Evolutionary conservation across 164 flowering plant genomes (phyloP).

Genomic region (Dillenia turbinata): DNA sequence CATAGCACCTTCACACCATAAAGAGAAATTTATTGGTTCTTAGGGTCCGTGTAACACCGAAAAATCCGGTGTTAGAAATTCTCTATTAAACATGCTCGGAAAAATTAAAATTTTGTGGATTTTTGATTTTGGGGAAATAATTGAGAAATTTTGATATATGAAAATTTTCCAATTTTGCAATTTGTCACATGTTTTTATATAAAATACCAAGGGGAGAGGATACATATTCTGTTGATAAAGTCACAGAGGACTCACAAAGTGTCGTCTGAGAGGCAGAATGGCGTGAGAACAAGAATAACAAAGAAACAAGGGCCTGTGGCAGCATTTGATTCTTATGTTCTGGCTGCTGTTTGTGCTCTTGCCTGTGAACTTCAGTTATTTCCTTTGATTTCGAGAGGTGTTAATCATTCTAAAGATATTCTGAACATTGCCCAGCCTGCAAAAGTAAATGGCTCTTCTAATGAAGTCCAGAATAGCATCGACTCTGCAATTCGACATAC

Average conservation of each 20-base stretch:
- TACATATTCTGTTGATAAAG: slow-evolving; percentile 26
- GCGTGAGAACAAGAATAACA: slow-evolving; percentile 22
- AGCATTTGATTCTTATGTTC: slow-evolving; percentile 93
- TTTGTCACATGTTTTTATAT: no score
- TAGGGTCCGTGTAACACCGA: no score
- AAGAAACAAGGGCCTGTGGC: slow-evolving; percentile 87
- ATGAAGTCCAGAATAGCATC: slow-evolving; percentile 46
- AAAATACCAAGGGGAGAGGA: slow-evolving; percentile 59
- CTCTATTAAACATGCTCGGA: no score
- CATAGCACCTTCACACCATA: no score
- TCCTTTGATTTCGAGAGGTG: slow-evolving; percentile 55
- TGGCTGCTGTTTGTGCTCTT: slow-evolving; percentile 96
- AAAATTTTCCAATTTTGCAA: no score
- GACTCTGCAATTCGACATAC: slow-evolving; percentile 75
- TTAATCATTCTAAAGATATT: slow-evolving; percentile 29
- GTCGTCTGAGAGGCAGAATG: slow-evolving; percentile 29
- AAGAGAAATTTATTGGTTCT: no score
- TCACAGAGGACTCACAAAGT: slow-evolving; percentile 30
- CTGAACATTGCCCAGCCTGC: slow-evolving; percentile 28
- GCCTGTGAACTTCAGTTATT: slow-evolving; percentile 90
- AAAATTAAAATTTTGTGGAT: no score
- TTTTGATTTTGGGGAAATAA: no score
- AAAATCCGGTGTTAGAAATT: no score
- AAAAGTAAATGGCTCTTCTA: slow-evolving; percentile 48
- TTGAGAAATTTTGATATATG: no score